These are phyloP conservation scores for Pichia norvegensis DNA, from an alignment of 1,139 yeast genomes.

Conservation along the genomic window DNA sequence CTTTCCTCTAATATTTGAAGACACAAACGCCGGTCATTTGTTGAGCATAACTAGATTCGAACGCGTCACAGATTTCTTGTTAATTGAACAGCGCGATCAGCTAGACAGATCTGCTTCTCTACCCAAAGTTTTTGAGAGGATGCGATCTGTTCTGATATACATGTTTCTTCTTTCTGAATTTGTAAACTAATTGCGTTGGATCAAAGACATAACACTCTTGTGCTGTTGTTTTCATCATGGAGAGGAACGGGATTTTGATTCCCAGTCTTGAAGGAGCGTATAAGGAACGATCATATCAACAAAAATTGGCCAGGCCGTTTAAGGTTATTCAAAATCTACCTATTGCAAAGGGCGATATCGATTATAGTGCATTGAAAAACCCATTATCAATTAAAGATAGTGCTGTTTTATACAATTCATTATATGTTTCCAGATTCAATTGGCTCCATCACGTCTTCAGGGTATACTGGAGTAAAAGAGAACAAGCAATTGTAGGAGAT, in stretches of 20 bases:
- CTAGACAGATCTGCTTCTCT: no score
- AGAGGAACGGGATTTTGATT: conserved; percentile 20
- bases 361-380: conserved; percentile 50
- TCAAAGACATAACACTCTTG: no score
- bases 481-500: conserved; percentile 38
- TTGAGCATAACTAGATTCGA: not conserved
- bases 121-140: no score
- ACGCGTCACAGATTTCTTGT: no score
- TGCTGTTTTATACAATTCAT: conserved; percentile 61
- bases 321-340: conserved; percentile 67
- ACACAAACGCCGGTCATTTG: not conserved
- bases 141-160: no score
- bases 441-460: conserved; percentile 64
- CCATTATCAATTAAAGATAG: conserved; percentile 70
- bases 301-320: conserved; percentile 49
- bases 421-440: conserved; percentile 65
- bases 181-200: no score
- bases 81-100: no score
- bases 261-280: conserved; percentile 43
- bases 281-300: conserved; percentile 38
- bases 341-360: conserved; percentile 52
- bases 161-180: no score
- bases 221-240: not conserved
- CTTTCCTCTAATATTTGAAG: no score
- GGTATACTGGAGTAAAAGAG: conserved; percentile 70